Conservation (phyloP, 2,329 filamentous ascomycete species). For the Fusarium coffeatum region DNA sequence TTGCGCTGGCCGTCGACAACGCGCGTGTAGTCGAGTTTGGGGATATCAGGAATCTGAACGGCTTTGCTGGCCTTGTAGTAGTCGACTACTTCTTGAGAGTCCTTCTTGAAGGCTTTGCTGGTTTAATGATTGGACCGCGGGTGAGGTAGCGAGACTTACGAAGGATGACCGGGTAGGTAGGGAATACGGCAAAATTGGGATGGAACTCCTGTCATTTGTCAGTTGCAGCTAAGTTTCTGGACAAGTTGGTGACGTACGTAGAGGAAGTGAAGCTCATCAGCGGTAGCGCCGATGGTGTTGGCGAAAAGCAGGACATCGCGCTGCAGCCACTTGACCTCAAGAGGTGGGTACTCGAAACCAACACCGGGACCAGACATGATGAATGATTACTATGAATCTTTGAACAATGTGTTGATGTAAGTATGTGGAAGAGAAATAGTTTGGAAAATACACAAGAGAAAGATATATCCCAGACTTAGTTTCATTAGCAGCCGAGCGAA, state of each 20-base stretch:
- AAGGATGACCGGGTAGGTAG: conserved; percentile 60
- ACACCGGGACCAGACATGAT: conserved; percentile 14
- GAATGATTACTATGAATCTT: neutral
- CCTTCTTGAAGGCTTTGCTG: conserved; percentile 55
- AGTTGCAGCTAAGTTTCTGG: conserved; percentile 53
- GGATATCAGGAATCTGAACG: conserved; percentile 53
- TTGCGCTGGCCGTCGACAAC: conserved; percentile 57
- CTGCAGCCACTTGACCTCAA: conserved; percentile 7
- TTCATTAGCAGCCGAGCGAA: no score
- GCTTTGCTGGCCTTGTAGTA: conserved; percentile 53
- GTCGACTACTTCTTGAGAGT: conserved; percentile 58
- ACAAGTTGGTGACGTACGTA: neutral
- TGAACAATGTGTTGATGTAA: neutral
- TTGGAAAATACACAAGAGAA: neutral
- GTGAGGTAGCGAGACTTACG: neutral
- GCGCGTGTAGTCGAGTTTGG: conserved; percentile 55
- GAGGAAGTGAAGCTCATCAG: conserved; percentile 15
- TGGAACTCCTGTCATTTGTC: conserved; percentile 57
- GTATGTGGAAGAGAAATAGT: neutral
- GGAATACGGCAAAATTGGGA: conserved; percentile 57
- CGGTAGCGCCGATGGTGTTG: conserved; percentile 9
- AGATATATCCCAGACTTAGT: neutral
- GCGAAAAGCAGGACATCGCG: conserved; percentile 15
- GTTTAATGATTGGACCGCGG: neutral
- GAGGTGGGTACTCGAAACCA: conserved; percentile 12